Evolutionary conservation across 78 protist genomes (phyloP).

Genomic region (Dictyostelium firmibasis): DNA sequence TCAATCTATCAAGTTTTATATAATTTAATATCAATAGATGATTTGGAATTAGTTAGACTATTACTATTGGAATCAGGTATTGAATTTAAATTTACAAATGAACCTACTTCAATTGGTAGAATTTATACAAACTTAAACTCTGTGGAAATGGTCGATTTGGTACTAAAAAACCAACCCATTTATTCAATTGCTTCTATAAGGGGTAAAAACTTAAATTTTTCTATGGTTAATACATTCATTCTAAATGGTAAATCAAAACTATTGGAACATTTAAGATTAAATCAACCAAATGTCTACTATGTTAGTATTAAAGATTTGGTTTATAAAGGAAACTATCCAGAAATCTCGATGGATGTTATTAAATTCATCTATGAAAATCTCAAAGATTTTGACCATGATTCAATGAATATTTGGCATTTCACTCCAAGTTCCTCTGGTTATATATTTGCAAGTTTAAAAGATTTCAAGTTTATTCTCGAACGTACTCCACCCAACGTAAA

Average conservation of each 20-base stretch:
- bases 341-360: background rate
- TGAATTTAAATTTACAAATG: background rate
- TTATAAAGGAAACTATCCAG: background rate
- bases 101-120: background rate
- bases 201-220: background rate
- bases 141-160: background rate
- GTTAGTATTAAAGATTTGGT: background rate
- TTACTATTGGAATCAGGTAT: background rate
- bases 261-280: background rate
- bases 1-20: background rate
- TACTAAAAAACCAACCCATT: background rate
- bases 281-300: background rate
- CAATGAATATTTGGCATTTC: background rate
- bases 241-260: background rate
- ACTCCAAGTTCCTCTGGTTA: background rate
- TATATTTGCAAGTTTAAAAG: background rate
- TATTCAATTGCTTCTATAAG: background rate
- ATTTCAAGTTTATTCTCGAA: background rate
- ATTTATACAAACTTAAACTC: background rate
- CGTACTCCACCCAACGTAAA: background rate
- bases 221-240: background rate
- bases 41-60: background rate
- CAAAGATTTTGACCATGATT: background rate
- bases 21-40: background rate
- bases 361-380: background rate